Base-by-base conservation (phyloP, 768 basidiomycete species). In the Auriscalpium microsporum region DNA sequence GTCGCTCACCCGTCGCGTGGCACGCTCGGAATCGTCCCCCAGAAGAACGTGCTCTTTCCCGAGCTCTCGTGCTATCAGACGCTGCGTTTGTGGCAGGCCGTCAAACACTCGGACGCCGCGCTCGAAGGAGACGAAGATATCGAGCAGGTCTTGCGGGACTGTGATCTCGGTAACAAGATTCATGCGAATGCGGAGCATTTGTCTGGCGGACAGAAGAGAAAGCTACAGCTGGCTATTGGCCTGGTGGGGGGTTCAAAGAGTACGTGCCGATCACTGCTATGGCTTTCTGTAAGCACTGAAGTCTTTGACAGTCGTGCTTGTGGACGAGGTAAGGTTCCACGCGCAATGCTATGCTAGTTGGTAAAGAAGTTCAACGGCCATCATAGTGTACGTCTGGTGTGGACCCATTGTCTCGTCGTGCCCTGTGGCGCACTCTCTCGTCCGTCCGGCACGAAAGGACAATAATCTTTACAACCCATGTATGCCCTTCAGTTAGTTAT, bases 11-110 rank as follows among this genome's bases (percentile, higher is more conserved):
- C 84, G 8, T 73, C 83, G 5, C 81, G 80, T 0, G 86, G 87
- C 8, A 79, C 78, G 0, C 65, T 91, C 16, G 88, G 89, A 2
- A 83, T 91, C 55, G 87, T 88, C 0, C 86, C 87, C 1, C 88
- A 90, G 71, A 89, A 87, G 71, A 90, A 91, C 61, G 87, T 91
- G 5, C 73, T 91, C 2, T 87, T 90, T 64, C 80, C 86, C 0
- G 87, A 90, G 53, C 70, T 91, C 17, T 78, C 83, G 1, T 90
- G 87, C 64, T 72, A 81, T 48, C 85, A 91, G 69, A 88, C 86
- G 1, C 71, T 90, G 14, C 73, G 75, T 1, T 77, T 90, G 34
- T 90, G 87, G 87, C 74, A 71, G 46, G 83, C 83, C 8, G 77
- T 90, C 60, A 91, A 91, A 65, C 50, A 40, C 23, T 50, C 50